Evolutionary conservation across 208 protist species (phyloP), one percentile per base, ranked within the genome.

Genomic region (Trypanosoma lewisi): DNA sequence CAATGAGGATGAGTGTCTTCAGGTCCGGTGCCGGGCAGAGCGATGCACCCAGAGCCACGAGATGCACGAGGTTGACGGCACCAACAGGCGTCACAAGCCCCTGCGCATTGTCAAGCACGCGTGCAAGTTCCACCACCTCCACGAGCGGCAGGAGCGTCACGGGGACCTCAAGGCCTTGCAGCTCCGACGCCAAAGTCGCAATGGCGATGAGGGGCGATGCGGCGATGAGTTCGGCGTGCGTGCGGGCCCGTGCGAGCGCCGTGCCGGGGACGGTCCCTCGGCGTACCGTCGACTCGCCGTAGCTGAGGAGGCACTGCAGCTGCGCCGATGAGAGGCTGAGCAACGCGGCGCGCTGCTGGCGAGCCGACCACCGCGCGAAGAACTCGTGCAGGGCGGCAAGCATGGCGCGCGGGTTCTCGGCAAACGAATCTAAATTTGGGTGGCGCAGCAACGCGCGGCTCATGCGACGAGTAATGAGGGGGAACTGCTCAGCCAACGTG

Each of bases 61-160:
- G 53, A 41, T 73, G 69, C 19, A 81, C 21, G 6, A 80, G 48
- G 25, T 84, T 75, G 0, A 94, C 34, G 5, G 62, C 30, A 14
- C 67, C 77, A 31, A 75, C 45, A 37, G 52, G 77, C 19, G 34
- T 73, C 3, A 34, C 54, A 25, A 80, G 72, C 19, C 54, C 67
- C n/a, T 80, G 77, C 2, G 37, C 58, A 19, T 60, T 33, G 49
- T 89, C 83, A 14, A 81, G 53, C 6, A 69, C 70, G 39, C 82
- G 83, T 14, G 64, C 75, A 30, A 89, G 51, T 50, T 91, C 83
- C 49, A 88, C 12, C 4, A 91, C n/a, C 21, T 80, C 58, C 0
- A 76, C 63, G 19, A 89, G 36, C 9, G 53, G 56, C 14, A 65
- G 27, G 0, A 72, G 16, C 27, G 19, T 14, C 11, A 65, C 57